Evolutionary conservation across 345 rosid species (phyloP).

Genomic region (Boechera retrofracta): DNA sequence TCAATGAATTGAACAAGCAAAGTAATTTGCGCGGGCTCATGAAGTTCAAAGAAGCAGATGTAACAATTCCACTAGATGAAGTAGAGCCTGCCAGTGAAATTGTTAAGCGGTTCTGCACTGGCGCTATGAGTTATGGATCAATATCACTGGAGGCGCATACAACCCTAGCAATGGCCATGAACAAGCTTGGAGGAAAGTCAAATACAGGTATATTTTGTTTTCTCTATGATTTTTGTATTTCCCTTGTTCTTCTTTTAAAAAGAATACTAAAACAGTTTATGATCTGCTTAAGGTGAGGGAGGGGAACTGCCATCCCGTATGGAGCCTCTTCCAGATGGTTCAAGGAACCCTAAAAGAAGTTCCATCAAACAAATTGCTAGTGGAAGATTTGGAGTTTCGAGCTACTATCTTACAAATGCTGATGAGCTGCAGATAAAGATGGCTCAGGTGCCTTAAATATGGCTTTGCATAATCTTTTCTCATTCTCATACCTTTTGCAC

Average conservation of each 20-base stretch:
- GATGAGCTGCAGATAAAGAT: constrained; percentile 98
- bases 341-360: constrained; percentile 91
- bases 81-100: constrained; percentile 98
- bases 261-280: constrained; percentile 12
- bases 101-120: constrained; percentile 97
- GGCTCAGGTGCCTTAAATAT: constrained; percentile 83
- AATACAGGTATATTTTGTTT: constrained; percentile 72
- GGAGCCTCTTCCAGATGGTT: constrained; percentile 93
- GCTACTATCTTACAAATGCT: constrained; percentile 98
- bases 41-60: constrained; percentile 75
- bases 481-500: constrained; percentile 48
- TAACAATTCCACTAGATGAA: constrained; percentile 74
- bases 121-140: constrained; percentile 99
- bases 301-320: constrained; percentile 98
- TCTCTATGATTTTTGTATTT: neutral
- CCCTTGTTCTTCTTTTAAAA: neutral
- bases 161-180: constrained; percentile 93
- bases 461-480: constrained; percentile 22
- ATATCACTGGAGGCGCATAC: constrained; percentile 95
- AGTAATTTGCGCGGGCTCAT: constrained; percentile 95
- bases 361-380: constrained; percentile 99
- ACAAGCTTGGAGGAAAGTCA: constrained; percentile 92
- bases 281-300: constrained; percentile 79
- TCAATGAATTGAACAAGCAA: constrained; percentile 84
- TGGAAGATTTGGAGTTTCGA: constrained; percentile 99